These are phyloP conservation scores for Triticum monococcum DNA, from an alignment of 176 grass and related monocot species.

Conservation along the genomic window DNA sequence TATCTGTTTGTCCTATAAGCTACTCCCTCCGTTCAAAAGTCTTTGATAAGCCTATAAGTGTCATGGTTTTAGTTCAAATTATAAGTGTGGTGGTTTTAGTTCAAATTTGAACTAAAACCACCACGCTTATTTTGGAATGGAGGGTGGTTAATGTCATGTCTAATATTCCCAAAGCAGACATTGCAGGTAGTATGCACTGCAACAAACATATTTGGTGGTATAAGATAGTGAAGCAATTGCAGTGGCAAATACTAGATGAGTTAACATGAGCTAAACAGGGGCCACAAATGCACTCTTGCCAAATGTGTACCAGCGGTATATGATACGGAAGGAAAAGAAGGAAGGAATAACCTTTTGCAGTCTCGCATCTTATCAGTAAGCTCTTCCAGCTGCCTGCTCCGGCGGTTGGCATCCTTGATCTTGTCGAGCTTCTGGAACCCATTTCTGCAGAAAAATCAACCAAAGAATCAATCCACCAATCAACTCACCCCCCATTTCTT, in stretches of 20 bases:
- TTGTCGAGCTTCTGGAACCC: conserved; percentile 96
- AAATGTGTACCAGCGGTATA: too few species aligned
- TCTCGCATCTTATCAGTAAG: conserved; percentile 96
- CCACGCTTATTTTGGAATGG: too few species aligned
- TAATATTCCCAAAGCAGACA: background rate
- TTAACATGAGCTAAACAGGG: background rate
- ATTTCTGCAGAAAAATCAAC: conserved; percentile 56
- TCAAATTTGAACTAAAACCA: too few species aligned
- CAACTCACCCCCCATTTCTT: background rate
- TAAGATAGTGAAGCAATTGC: background rate
- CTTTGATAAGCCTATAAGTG: too few species aligned
- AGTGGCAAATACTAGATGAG: background rate
- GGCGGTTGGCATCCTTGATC: conserved; percentile 87
- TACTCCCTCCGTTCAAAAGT: background rate
- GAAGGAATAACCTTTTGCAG: conserved; percentile 68
- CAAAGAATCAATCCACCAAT: background rate
- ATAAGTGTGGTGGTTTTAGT: too few species aligned
- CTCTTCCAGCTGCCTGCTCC: conserved; percentile 86
- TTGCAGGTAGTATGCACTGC: background rate
- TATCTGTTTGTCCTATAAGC: background rate
- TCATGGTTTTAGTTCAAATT: too few species aligned
- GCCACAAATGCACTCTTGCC: background rate
- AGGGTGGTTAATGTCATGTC: too few species aligned
- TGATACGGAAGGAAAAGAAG: background rate
- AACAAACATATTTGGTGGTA: background rate